Conservation (phyloP, 1,139 yeast species). For the Hyphopichia wangnamkhiaoensis region DNA sequence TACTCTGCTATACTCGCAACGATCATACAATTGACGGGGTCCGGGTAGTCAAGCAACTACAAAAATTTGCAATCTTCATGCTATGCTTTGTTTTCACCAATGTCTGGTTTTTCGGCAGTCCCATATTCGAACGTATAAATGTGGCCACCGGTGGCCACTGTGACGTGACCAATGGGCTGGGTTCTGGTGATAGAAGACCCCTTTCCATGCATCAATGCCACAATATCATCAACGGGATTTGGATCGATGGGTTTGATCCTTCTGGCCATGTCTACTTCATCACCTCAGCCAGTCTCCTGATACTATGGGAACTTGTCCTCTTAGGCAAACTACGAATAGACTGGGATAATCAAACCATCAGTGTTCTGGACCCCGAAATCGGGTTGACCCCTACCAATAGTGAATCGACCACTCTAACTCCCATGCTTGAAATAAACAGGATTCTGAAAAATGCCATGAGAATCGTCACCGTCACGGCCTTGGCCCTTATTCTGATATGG, state of each 20-base stretch:
- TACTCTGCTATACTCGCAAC: neutral
- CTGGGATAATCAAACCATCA: slow-evolving; percentile 2
- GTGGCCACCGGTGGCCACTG: slow-evolving; percentile 45
- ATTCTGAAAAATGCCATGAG: slow-evolving; percentile 1
- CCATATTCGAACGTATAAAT: slow-evolving; percentile 45
- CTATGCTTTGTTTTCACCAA: slow-evolving; percentile 19
- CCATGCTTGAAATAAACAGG: neutral
- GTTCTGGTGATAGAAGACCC: slow-evolving; percentile 6
- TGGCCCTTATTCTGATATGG: slow-evolving; percentile 35
- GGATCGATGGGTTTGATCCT: slow-evolving; percentile 62
- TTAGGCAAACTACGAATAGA: slow-evolving; percentile 7
- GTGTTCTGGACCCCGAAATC: slow-evolving; percentile 7
- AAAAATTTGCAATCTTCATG: slow-evolving; percentile 17
- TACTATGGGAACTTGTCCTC: slow-evolving; percentile 22
- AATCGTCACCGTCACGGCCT: slow-evolving; percentile 7
- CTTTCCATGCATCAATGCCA: slow-evolving; percentile 7
- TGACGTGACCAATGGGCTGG: slow-evolving; percentile 10
- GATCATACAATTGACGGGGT: neutral
- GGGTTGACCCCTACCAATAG: no score
- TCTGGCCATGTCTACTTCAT: slow-evolving; percentile 66
- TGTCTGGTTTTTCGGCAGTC: slow-evolving; percentile 51
- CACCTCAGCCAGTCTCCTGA: slow-evolving; percentile 46
- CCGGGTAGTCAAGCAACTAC: slow-evolving; percentile 2
- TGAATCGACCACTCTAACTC: neutral
- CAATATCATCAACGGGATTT: slow-evolving; percentile 28